phyloP scores from a whole-genome alignment of 768 basidiomycete species.

The Mycena vitilis region DNA sequence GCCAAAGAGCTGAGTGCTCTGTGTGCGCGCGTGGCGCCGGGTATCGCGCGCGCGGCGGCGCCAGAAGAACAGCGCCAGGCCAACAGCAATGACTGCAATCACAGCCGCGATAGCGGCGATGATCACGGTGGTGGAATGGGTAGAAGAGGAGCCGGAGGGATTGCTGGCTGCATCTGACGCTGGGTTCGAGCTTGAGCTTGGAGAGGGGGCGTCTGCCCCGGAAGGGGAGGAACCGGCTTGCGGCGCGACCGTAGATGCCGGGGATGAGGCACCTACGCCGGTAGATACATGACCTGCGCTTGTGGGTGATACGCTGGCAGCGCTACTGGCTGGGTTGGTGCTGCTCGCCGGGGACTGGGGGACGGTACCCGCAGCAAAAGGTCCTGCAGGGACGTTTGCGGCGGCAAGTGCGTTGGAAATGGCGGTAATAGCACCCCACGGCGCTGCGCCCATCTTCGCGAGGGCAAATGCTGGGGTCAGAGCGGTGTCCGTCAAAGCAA shows the following conservation, averaged over 20 bases:
- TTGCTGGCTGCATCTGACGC: neutral
- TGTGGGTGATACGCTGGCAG: neutral
- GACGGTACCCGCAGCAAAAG: conserved; percentile 13
- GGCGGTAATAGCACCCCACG: conserved; percentile 5
- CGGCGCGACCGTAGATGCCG: neutral
- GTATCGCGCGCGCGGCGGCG: conserved; percentile 1
- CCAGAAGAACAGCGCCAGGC: conserved; percentile 18
- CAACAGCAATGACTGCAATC: conserved; percentile 8
- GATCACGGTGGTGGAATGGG: conserved; percentile 1
- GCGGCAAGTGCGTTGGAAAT: conserved; percentile 23
- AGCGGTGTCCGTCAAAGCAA: conserved; percentile 8
- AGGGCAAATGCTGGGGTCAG: conserved; percentile 5
- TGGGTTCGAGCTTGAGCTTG: neutral
- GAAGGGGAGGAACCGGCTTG: neutral
- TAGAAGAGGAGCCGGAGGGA: neutral
- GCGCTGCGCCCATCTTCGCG: neutral
- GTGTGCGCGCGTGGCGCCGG: neutral
- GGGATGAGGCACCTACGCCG: neutral
- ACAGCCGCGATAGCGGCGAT: conserved; percentile 5
- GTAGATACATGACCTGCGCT: neutral
- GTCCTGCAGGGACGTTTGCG: conserved; percentile 16
- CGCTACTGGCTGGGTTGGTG: neutral
- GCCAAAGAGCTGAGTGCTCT: conserved; percentile 1
- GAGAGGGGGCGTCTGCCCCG: neutral
- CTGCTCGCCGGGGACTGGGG: neutral